Percentiles rank a stretch among this genome's conserved stretches.
Evolutionary conservation across 768 basidiomycete species (phyloP).

Genomic region (Goffeauzyma gilvescens): DNA sequence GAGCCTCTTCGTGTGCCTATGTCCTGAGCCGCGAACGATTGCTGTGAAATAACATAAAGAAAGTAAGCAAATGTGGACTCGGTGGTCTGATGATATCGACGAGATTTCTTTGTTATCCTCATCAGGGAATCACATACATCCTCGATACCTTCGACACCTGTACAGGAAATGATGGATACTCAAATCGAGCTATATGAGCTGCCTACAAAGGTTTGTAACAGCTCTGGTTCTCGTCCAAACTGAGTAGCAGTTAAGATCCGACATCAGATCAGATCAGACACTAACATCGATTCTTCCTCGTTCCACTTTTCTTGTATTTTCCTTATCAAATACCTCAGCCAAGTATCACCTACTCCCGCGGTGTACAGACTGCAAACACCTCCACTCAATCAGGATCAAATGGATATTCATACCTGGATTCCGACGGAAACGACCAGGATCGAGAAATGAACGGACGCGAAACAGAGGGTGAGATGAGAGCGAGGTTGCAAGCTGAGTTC

Average conservation of each 20-base stretch:
- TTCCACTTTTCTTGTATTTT: background rate
- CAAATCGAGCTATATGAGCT: conserved; percentile 80
- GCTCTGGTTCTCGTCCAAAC: no score
- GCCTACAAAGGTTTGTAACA: conserved; percentile 50
- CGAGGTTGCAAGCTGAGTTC: conserved; percentile 59
- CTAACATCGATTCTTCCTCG: background rate
- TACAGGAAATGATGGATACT: conserved; percentile 67
- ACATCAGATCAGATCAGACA: background rate
- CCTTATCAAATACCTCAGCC: conserved; percentile 3
- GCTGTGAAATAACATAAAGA: background rate
- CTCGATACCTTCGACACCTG: conserved; percentile 22
- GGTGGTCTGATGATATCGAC: no score
- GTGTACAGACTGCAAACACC: conserved; percentile 24
- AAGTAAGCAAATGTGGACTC: background rate
- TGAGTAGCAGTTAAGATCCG: no score
- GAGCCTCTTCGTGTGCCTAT: background rate
- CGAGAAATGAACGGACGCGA: conserved; percentile 18
- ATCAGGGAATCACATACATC: conserved; percentile 6
- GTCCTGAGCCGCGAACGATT: background rate
- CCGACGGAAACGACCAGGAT: conserved; percentile 36
- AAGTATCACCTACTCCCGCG: conserved; percentile 30
- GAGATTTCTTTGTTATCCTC: no score
- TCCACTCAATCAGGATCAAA: conserved; percentile 29
- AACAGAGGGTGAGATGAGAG: conserved; percentile 56
- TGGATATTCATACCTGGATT: no score